phyloP scores from a whole-genome alignment of 2,329 filamentous ascomycete species.

The Coniella lustricola region DNA sequence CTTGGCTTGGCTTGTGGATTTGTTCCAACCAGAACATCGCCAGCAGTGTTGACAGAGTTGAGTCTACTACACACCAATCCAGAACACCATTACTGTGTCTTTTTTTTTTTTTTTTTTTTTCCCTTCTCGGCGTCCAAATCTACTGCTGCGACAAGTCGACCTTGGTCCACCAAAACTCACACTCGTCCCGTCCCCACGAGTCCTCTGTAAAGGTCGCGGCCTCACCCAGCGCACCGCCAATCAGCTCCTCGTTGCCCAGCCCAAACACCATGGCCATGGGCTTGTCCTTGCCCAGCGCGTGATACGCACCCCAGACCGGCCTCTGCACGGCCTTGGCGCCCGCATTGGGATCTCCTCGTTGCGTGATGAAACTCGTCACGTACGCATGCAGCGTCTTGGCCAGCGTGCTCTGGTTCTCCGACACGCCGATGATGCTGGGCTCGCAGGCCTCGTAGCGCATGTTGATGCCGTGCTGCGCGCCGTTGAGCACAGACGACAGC shows the following conservation, averaged over 20 bases:
- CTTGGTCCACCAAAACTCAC: conserved; percentile 41
- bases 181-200: conserved; percentile 34
- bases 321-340: conserved; percentile 21
- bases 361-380: conserved; percentile 41
- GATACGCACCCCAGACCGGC: conserved; percentile 31
- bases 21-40: no score
- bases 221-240: conserved; percentile 32
- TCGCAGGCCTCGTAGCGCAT: conserved; percentile 40
- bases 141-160: conserved; percentile 30
- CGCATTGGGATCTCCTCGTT: conserved; percentile 37
- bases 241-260: conserved; percentile 38
- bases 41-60: no score
- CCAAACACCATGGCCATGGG: conserved; percentile 36
- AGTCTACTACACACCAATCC: no score
- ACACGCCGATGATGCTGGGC: conserved; percentile 26
- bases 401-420: conserved; percentile 33
- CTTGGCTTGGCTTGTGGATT: no score
- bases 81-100: no score
- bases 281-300: conserved; percentile 5
- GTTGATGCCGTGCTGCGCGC: conserved; percentile 42
- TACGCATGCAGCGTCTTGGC: conserved; percentile 39
- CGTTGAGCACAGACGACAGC: conserved; percentile 33
- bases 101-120: neutral
- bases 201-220: conserved; percentile 33
- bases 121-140: neutral